Percentiles rank a stretch among this genome's conserved stretches.
These are phyloP conservation scores for Sporothrix euskadiensis DNA, from an alignment of 2,329 filamentous ascomycete species.

Conservation along the genomic window DNA sequence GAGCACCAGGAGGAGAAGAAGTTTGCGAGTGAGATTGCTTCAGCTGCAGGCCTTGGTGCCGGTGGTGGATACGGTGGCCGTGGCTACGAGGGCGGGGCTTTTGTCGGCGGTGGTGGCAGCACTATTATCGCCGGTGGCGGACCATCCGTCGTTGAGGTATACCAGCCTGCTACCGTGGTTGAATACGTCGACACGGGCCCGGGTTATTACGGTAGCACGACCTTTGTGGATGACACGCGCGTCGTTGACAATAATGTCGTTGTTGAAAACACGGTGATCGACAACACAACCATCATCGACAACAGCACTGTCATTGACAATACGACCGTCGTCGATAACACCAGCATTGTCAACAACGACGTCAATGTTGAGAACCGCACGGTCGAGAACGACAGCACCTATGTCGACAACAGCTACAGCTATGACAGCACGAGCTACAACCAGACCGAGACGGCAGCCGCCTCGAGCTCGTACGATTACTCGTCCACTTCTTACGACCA, in stretches of 20 bases:
- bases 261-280: neutral
- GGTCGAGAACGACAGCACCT: conserved; percentile 1
- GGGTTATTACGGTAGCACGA: conserved; percentile 23
- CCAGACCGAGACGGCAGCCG: conserved; percentile 21
- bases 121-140: conserved; percentile 4
- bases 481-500: conserved; percentile 21
- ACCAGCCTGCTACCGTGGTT: conserved; percentile 20
- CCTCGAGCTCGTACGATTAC: conserved; percentile 24
- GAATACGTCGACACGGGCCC: conserved; percentile 26
- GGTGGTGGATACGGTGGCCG: conserved; percentile 13
- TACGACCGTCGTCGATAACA: neutral
- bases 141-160: conserved; percentile 8
- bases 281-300: neutral
- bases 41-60: conserved; percentile 12
- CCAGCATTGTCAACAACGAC: neutral
- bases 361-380: neutral
- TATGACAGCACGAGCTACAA: conserved; percentile 24
- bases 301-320: neutral
- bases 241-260: conserved; percentile 3
- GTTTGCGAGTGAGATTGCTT: conserved; percentile 27
- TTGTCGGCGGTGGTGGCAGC: neutral
- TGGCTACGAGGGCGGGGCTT: conserved; percentile 2
- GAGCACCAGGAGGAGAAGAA: conserved; percentile 26
- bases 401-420: conserved; percentile 19
- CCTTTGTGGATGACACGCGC: conserved; percentile 22